phyloP scores from a whole-genome alignment of 306 rosid species.

The Amphicarpaea edgeworthii region DNA sequence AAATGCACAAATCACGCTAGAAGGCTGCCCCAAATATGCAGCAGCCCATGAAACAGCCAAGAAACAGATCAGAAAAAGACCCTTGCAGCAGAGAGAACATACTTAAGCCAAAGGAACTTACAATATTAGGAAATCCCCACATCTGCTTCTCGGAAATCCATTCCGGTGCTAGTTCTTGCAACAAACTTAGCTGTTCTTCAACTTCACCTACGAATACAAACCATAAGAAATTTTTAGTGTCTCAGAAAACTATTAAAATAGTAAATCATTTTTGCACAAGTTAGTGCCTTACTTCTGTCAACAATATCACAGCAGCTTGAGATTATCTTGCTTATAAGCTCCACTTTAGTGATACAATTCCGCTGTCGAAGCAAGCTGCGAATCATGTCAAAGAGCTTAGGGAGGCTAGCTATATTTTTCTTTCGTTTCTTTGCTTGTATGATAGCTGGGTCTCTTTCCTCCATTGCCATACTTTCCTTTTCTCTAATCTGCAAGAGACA shows the following conservation, averaged over 20 bases:
- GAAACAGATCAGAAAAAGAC: no score
- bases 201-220: slow-evolving; percentile 66
- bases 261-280: not conserved
- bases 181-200: slow-evolving; percentile 72
- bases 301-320: slow-evolving; percentile 56
- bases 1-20: no score
- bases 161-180: slow-evolving; percentile 76
- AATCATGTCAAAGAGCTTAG: slow-evolving; percentile 84
- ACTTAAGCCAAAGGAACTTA: slow-evolving; percentile 47
- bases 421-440: slow-evolving; percentile 76
- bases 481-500: slow-evolving; percentile 71
- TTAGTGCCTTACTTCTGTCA: slow-evolving; percentile 68
- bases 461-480: slow-evolving; percentile 68
- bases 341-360: slow-evolving; percentile 67
- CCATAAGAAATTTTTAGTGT: slow-evolving; percentile 38
- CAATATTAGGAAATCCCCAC: slow-evolving; percentile 71
- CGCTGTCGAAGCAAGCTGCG: slow-evolving; percentile 65
- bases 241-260: slow-evolving; percentile 5
- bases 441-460: slow-evolving; percentile 77
- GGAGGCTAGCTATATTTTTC: slow-evolving; percentile 69
- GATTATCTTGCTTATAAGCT: slow-evolving; percentile 77
- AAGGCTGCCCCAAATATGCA: no score
- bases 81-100: no score
- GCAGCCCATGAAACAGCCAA: no score
- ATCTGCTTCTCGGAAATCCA: slow-evolving; percentile 81